A percentile compares a stretch with the other conserved stretches of the same genome.
These are phyloP conservation scores for Globisporangium cederbergense DNA, from an alignment of 352 stramenopile genomes.

Conservation along the genomic window DNA sequence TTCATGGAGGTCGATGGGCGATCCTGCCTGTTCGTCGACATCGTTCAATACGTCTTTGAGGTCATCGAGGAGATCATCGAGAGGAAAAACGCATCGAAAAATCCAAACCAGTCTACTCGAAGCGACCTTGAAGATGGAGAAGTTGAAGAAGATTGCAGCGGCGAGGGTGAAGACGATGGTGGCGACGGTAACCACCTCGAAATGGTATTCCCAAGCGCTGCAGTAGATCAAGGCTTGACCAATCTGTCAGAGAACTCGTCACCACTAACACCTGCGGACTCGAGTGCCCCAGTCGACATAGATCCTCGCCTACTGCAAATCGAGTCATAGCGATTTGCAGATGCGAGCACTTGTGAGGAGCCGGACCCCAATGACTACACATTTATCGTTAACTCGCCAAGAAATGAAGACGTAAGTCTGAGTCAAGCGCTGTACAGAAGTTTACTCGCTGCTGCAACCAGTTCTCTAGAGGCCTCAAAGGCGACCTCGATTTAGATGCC, in stretches of 20 bases:
- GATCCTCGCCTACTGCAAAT: not conserved
- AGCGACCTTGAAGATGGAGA: not conserved
- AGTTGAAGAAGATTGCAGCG: not conserved
- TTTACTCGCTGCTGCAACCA: not conserved
- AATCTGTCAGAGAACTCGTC: not conserved
- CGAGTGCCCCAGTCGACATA: not conserved
- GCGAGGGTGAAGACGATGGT: not conserved
- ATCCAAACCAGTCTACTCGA: not conserved
- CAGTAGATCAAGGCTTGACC: not conserved
- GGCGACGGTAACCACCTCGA: not conserved
- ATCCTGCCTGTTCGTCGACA: not conserved
- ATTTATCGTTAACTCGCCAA: not conserved
- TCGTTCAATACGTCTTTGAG: not conserved
- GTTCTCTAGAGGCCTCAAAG: not conserved
- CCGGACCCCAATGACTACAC: not conserved
- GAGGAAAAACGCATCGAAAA: not conserved
- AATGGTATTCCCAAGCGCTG: not conserved
- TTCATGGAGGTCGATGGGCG: not conserved
- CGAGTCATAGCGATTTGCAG: not conserved
- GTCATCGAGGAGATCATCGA: not conserved
- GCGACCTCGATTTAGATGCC: not conserved
- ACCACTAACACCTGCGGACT: not conserved
- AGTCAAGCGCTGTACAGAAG: not conserved
- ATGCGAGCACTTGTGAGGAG: not conserved
- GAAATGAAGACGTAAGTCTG: not conserved